A percentile compares a stretch with the other conserved stretches of the same genome.
phyloP scores from a whole-genome alignment of 2,329 filamentous ascomycete species.

The Pyrenochaeta sp. region DNA sequence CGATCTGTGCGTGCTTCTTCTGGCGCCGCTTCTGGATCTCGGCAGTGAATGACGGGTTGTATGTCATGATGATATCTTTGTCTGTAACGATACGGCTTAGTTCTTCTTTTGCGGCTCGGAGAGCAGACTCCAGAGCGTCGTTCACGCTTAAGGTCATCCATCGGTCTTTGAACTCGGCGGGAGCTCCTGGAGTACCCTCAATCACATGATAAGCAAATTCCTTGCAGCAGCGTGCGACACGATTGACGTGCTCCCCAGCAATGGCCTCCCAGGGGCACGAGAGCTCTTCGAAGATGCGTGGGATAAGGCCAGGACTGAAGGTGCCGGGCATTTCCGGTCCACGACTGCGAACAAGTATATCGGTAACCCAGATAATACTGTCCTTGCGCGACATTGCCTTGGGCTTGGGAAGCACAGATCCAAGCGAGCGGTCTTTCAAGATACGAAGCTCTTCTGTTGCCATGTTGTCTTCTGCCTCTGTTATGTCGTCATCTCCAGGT shows the following conservation, averaged over 20 bases:
- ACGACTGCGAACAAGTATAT: constrained; percentile 54
- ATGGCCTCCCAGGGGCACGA: constrained; percentile 62
- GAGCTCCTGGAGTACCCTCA: constrained; percentile 31
- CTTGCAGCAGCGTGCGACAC: constrained; percentile 44
- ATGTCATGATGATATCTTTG: not conserved
- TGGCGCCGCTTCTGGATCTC: not conserved
- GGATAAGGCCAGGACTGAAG: constrained; percentile 67
- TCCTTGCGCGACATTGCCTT: constrained; percentile 42
- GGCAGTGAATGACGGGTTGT: not conserved
- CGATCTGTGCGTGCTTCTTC: not conserved
- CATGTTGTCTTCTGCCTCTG: constrained; percentile 9
- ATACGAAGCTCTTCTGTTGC: constrained; percentile 5
- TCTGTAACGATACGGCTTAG: not conserved
- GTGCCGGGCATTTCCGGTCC: constrained; percentile 67
- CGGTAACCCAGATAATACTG: constrained; percentile 53
- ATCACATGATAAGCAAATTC: constrained; percentile 49
- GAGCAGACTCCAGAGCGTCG: not conserved
- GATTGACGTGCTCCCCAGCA: constrained; percentile 47
- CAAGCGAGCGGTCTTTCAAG: not conserved
- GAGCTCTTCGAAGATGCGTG: constrained; percentile 68
- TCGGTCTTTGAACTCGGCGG: not conserved
- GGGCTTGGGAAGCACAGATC: constrained; percentile 17
- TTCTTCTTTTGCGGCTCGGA: not conserved
- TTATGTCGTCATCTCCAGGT: not conserved
- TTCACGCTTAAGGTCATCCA: not conserved